Conservation (phyloP, 2,329 filamentous ascomycete species). For the Fusarium xyrophilum region DNA sequence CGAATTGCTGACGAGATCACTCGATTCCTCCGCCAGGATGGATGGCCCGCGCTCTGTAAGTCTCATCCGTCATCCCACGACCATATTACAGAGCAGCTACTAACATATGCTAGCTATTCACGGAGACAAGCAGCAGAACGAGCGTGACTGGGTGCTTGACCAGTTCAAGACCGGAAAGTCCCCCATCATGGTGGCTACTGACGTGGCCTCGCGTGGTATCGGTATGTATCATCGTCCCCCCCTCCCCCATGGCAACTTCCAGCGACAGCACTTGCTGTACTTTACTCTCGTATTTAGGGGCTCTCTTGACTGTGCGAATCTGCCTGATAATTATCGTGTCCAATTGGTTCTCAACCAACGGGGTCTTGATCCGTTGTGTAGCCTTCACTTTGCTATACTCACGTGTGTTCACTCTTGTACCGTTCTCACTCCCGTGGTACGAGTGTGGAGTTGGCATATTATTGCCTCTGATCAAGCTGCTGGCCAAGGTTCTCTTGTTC, state of each 20-base stretch:
- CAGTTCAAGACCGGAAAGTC: conserved; percentile 99
- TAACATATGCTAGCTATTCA: conserved; percentile 76
- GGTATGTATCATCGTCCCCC: conserved; percentile 81
- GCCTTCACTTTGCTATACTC: conserved; percentile 68
- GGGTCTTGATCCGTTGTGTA: conserved; percentile 76
- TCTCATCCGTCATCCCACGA: conserved; percentile 47
- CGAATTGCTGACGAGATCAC: conserved; percentile 98
- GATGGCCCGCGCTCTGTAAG: conserved; percentile 96
- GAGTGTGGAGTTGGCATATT: conserved; percentile 78
- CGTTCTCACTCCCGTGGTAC: conserved; percentile 67
- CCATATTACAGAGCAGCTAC: conserved; percentile 30
- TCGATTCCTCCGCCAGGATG: conserved; percentile 94
- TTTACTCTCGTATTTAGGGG: conserved; percentile 93
- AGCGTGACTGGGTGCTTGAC: conserved; percentile 99
- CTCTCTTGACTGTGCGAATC: conserved; percentile 87
- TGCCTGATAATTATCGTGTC: conserved; percentile 85
- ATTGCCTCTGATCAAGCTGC: conserved; percentile 78
- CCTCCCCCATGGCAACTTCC: conserved; percentile 60
- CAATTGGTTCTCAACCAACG: conserved; percentile 80
- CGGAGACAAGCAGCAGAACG: conserved; percentile 99
- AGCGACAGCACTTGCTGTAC: conserved; percentile 69
- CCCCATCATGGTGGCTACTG: conserved; percentile 99
- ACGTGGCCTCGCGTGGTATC: conserved; percentile 99
- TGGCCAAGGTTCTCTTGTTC: conserved; percentile 64
- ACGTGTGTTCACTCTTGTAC: conserved; percentile 76